Conservation (phyloP, 2,329 filamentous ascomycete genomes). For the Fusarium sp. region DNA sequence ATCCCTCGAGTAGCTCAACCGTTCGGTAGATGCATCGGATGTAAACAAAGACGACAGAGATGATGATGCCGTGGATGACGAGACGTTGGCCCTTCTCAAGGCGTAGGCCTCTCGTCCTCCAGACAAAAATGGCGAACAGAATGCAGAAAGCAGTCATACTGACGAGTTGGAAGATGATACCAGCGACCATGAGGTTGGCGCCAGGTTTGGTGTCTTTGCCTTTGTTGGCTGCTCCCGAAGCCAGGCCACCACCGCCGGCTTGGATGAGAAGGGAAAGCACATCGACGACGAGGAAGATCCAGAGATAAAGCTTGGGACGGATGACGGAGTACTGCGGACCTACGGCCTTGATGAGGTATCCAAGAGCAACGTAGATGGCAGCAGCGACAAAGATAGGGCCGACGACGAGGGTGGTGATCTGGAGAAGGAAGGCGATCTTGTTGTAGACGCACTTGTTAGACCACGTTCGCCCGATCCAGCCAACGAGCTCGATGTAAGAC, state of each 20-base stretch:
- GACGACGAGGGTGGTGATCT: conserved; percentile 61
- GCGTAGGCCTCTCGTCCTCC: conserved; percentile 51
- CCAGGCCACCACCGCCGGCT: conserved; percentile 62
- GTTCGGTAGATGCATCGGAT: conserved; percentile 64
- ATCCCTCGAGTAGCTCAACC: conserved; percentile 63
- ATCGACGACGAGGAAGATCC: conserved; percentile 61
- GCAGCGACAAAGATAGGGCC: conserved; percentile 65
- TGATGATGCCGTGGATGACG: conserved; percentile 54
- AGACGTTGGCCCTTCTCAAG: conserved; percentile 49
- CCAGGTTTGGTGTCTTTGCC: conserved; percentile 57
- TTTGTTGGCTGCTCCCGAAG: conserved; percentile 51
- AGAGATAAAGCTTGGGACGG: conserved; percentile 59
- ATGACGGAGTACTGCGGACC: conserved; percentile 60
- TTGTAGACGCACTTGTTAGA: conserved; percentile 64
- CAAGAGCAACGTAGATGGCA: conserved; percentile 64
- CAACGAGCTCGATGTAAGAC: conserved; percentile 56
- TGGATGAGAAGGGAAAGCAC: conserved; percentile 49
- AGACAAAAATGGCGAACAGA: conserved; percentile 56
- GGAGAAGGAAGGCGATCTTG: conserved; percentile 62
- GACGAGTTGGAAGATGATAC: conserved; percentile 64
- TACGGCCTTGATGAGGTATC: conserved; percentile 59
- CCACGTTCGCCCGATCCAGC: conserved; percentile 64
- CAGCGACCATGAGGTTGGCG: conserved; percentile 63
- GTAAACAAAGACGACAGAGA: conserved; percentile 61
- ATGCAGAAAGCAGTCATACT: conserved; percentile 62